A percentile compares a stretch with the other conserved stretches of the same genome.
Conservation (phyloP, 768 basidiomycete genomes). For the Sporobolomyces roseus region DNA sequence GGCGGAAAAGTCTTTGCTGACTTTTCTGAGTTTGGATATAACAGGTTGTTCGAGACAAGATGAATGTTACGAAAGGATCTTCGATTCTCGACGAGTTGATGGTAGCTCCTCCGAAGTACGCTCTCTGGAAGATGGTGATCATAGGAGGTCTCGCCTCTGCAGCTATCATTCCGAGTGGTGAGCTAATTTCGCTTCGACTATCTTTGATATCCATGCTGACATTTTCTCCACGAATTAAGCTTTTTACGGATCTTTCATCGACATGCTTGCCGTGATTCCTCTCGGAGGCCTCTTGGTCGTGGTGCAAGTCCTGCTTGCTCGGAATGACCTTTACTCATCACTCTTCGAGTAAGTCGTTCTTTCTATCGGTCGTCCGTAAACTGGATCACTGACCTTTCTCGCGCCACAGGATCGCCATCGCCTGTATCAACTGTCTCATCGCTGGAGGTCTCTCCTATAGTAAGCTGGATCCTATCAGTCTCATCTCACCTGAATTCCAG, state of each 20-base stretch:
- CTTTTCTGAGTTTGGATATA: neutral
- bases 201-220: neutral
- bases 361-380: neutral
- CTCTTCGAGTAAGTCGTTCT: conserved; percentile 58
- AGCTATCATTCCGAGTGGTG: conserved; percentile 20
- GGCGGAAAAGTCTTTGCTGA: neutral
- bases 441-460: conserved; percentile 68
- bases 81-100: conserved; percentile 66
- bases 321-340: conserved; percentile 68
- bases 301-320: conserved; percentile 63
- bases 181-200: neutral
- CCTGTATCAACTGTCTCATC: conserved; percentile 70
- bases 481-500: too few relatives aligned
- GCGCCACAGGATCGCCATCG: conserved; percentile 60
- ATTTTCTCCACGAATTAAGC: conserved; percentile 44
- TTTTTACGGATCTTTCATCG: conserved; percentile 72
- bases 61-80: conserved; percentile 69
- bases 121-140: conserved; percentile 58
- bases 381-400: neutral
- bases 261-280: conserved; percentile 65
- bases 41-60: conserved; percentile 61
- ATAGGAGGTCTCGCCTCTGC: conserved; percentile 61
- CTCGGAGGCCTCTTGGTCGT: conserved; percentile 72
- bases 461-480: too few relatives aligned
- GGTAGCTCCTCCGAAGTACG: conserved; percentile 54